phyloP scores from a whole-genome alignment of 208 protist genomes.

The Trypanosoma cruzi region DNA sequence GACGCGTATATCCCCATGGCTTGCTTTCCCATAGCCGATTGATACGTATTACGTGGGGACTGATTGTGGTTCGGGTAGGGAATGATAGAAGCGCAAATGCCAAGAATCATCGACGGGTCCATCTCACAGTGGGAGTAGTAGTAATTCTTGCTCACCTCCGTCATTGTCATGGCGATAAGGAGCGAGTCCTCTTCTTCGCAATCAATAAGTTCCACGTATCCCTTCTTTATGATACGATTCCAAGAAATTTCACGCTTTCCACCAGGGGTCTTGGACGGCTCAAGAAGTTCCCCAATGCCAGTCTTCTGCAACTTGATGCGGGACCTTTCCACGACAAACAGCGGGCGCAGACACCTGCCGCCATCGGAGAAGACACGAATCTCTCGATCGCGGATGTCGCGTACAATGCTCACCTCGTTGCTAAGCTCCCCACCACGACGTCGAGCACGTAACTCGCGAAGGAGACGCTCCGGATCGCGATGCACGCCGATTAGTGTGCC shows the following conservation, averaged over 20 bases:
- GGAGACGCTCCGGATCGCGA: constrained; percentile 32
- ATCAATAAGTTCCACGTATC: constrained; percentile 66
- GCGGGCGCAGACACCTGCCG: constrained; percentile 34
- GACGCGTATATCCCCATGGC: constrained; percentile 96
- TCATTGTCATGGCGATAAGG: constrained; percentile 51
- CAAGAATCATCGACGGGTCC: constrained; percentile 97
- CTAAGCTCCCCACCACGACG: constrained; percentile 40
- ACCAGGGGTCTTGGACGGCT: constrained; percentile 26
- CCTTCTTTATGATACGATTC: constrained; percentile 67
- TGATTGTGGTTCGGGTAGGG: constrained; percentile 98
- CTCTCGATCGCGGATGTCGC: constrained; percentile 46
- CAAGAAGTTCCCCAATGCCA: constrained; percentile 35
- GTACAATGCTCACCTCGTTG: constrained; percentile 49
- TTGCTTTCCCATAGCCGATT: constrained; percentile 97
- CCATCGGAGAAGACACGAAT: constrained; percentile 47
- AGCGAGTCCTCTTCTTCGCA: constrained; percentile 51
- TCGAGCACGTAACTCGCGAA: constrained; percentile 34
- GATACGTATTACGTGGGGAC: constrained; percentile 96
- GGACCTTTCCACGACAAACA: constrained; percentile 48
- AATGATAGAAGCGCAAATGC: constrained; percentile 96
- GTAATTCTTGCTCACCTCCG: constrained; percentile 69
- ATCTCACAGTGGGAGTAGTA: constrained; percentile 98
- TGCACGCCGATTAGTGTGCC: constrained; percentile 48
- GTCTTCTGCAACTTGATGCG: constrained; percentile 31
- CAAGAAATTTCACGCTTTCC: constrained; percentile 67